Evolutionary conservation across 2,329 filamentous ascomycete genomes (phyloP).

Genomic region (Geosmithia morbida): DNA sequence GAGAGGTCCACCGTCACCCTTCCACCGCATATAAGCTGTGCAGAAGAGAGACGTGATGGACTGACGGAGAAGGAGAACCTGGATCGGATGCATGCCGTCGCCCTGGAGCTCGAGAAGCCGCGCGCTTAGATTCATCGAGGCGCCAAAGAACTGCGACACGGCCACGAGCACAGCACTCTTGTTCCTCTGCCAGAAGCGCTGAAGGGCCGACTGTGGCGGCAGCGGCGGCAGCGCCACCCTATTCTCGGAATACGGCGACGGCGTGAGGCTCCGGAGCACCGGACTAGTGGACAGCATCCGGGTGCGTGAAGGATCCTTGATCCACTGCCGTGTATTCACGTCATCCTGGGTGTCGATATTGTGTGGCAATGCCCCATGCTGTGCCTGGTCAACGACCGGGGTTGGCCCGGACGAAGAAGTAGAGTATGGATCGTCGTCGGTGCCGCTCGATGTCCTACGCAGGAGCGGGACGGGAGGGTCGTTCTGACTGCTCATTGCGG

Average conservation of each 20-base stretch:
- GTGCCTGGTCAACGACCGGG: not conserved
- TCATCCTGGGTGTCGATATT: not conserved
- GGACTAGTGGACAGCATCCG: constrained; percentile 6
- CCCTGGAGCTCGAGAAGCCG: constrained; percentile 60
- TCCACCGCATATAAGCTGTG: constrained; percentile 60
- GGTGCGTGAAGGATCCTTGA: constrained; percentile 1
- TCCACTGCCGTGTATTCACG: not conserved
- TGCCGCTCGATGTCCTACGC: not conserved
- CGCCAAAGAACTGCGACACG: constrained; percentile 65
- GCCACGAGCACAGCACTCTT: constrained; percentile 62
- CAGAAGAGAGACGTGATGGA: constrained; percentile 54
- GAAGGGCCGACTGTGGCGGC: constrained; percentile 8
- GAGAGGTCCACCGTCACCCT: constrained; percentile 51
- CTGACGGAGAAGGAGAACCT: constrained; percentile 74
- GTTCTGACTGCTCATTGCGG: not conserved
- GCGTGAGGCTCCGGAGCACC: constrained; percentile 4
- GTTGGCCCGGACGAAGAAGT: not conserved
- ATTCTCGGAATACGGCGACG: constrained; percentile 2
- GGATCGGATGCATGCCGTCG: constrained; percentile 64
- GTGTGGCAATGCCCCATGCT: not conserved
- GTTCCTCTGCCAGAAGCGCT: constrained; percentile 45
- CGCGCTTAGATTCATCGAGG: constrained; percentile 73
- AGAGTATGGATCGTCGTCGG: constrained; percentile 1
- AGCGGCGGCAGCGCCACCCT: not conserved
- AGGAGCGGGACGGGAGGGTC: not conserved